Percentiles rank a stretch among this genome's conserved stretches.
Evolutionary conservation across 805 yeast genomes (phyloP).

Genomic region (Debaryomyces prosopidis): DNA sequence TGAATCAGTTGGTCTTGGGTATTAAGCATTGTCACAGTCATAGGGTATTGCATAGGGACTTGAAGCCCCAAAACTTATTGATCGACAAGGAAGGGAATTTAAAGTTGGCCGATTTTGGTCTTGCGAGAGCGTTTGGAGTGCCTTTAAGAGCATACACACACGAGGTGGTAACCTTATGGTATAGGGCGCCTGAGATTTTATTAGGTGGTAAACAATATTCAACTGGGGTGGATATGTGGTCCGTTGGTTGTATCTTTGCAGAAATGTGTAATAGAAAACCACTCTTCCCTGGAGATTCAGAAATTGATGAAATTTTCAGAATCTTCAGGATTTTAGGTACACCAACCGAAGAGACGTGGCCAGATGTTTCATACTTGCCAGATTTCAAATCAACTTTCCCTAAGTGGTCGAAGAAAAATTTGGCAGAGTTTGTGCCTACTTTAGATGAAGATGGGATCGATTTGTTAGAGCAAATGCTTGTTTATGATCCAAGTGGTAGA

Average conservation of each 20-base stretch:
- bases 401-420: slow-evolving; percentile 75
- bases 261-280: slow-evolving; percentile 97
- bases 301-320: slow-evolving; percentile 93
- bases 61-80: slow-evolving; percentile 93
- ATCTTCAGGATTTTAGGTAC: slow-evolving; percentile 93
- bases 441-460: slow-evolving; percentile 85
- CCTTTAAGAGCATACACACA: slow-evolving; percentile 96
- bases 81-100: slow-evolving; percentile 95
- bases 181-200: slow-evolving; percentile 92
- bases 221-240: slow-evolving; percentile 99
- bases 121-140: slow-evolving; percentile 96
- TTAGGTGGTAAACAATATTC: slow-evolving; percentile 97
- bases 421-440: slow-evolving; percentile 72
- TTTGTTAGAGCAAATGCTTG: slow-evolving; percentile 72
- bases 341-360: slow-evolving; percentile 92
- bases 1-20: slow-evolving; percentile 90
- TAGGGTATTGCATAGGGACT: slow-evolving; percentile 90
- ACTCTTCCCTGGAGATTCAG: slow-evolving; percentile 95
- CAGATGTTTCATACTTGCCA: slow-evolving; percentile 86
- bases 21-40: slow-evolving; percentile 92
- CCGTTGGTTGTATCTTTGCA: slow-evolving; percentile 95
- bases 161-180: slow-evolving; percentile 98
- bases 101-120: slow-evolving; percentile 78
- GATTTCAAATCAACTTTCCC: slow-evolving; percentile 94
- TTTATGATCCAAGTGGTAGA: slow-evolving; percentile 91